Evolutionary conservation across 2,329 filamentous ascomycete species (phyloP).

Genomic region (Xylariaceae sp.): DNA sequence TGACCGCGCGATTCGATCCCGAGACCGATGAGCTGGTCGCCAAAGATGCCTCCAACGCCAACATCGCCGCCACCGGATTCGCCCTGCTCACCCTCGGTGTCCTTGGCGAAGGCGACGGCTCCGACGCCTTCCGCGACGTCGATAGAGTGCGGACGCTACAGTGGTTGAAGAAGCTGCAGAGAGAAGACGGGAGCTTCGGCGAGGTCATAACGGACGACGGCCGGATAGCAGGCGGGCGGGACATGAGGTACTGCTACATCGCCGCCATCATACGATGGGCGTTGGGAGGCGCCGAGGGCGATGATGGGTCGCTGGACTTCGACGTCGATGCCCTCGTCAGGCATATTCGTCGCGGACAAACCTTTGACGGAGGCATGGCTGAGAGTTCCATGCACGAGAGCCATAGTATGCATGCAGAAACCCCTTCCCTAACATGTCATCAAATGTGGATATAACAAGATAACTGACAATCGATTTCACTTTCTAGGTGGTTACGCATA

Average conservation of each 20-base stretch:
- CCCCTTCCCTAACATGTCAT: too few relatives aligned
- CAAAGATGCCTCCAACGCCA: slow-evolving; percentile 49
- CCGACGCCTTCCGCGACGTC: slow-evolving; percentile 55
- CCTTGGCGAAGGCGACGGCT: slow-evolving; percentile 37
- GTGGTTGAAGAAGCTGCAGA: slow-evolving; percentile 74
- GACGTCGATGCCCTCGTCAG: slow-evolving; percentile 62
- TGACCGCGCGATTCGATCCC: slow-evolving; percentile 33
- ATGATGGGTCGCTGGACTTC: slow-evolving; percentile 60
- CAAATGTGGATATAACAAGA: too few relatives aligned
- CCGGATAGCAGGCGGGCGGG: slow-evolving; percentile 67
- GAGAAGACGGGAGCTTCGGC: slow-evolving; percentile 83
- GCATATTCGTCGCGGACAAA: slow-evolving; percentile 67
- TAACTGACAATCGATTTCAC: too few relatives aligned
- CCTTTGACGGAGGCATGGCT: slow-evolving; percentile 79
- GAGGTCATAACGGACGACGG: slow-evolving; percentile 62
- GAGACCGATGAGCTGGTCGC: slow-evolving; percentile 30
- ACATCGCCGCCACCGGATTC: slow-evolving; percentile 84
- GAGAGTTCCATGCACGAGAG: slow-evolving; percentile 76
- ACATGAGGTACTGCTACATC: slow-evolving; percentile 85
- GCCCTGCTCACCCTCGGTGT: slow-evolving; percentile 68
- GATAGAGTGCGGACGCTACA: slow-evolving; percentile 59
- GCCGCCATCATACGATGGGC: slow-evolving; percentile 79
- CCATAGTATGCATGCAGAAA: slow-evolving; percentile 70
- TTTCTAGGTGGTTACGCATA: slow-evolving; percentile 79
- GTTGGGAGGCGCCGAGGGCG: slow-evolving; percentile 56